Percentiles rank a stretch among this genome's conserved stretches.
These are phyloP conservation scores for Fusarium udum DNA, from an alignment of 2,329 filamentous ascomycete species.

Conservation along the genomic window DNA sequence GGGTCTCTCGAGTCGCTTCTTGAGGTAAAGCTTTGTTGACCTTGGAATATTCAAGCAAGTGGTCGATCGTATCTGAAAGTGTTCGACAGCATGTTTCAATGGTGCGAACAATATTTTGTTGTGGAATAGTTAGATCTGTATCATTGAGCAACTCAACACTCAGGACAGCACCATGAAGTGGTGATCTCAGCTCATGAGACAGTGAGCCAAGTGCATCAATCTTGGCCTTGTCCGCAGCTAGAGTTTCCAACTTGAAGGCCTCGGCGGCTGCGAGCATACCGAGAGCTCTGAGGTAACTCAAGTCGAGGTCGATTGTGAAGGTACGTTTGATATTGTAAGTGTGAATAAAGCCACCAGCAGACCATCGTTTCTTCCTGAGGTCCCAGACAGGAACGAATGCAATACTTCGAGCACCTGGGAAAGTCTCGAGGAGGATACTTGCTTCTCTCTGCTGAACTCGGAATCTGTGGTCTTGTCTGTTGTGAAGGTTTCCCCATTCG, in stretches of 20 bases:
- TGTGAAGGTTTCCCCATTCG: background rate
- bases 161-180: slow-evolving; percentile 68
- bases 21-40: slow-evolving; percentile 53
- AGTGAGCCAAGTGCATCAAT: slow-evolving; percentile 68
- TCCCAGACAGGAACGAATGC: slow-evolving; percentile 61
- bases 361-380: slow-evolving; percentile 56
- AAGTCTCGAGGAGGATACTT: slow-evolving; percentile 45
- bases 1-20: background rate
- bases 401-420: slow-evolving; percentile 57
- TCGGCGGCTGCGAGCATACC: slow-evolving; percentile 66
- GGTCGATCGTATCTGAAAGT: slow-evolving; percentile 63
- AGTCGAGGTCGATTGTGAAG: slow-evolving; percentile 58
- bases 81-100: slow-evolving; percentile 62
- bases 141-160: slow-evolving; percentile 63
- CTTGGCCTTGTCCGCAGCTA: slow-evolving; percentile 58
- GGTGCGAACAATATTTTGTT: slow-evolving; percentile 58
- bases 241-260: slow-evolving; percentile 55
- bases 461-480: background rate
- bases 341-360: slow-evolving; percentile 60
- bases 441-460: slow-evolving; percentile 31
- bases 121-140: slow-evolving; percentile 57
- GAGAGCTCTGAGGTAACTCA: slow-evolving; percentile 62
- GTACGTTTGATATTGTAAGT: slow-evolving; percentile 54
- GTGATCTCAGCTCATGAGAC: slow-evolving; percentile 69
- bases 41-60: slow-evolving; percentile 64